These are phyloP conservation scores for Aegilops sharonensis DNA, from an alignment of 176 grass and related monocot species.

Conservation along the genomic window DNA sequence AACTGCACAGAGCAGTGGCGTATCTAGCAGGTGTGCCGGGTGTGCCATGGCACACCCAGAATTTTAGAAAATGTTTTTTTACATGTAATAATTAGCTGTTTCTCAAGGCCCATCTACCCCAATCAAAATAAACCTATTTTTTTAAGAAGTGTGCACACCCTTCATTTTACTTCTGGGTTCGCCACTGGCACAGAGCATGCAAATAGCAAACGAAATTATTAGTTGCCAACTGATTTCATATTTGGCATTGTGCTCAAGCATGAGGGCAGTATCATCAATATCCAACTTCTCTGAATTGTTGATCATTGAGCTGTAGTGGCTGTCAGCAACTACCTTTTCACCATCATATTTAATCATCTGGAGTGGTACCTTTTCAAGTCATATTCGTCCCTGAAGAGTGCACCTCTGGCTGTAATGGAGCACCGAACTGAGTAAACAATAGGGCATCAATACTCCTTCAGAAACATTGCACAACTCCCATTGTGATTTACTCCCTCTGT, in stretches of 20 bases:
- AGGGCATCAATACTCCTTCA: background rate
- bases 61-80: no score
- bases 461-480: background rate
- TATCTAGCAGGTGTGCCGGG: no score
- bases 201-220: background rate
- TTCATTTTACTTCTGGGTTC: no score
- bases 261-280: background rate
- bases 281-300: background rate
- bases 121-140: no score
- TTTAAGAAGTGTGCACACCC: no score
- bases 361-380: background rate
- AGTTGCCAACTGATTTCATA: background rate
- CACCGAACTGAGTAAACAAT: background rate
- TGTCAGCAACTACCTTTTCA: background rate
- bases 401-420: background rate
- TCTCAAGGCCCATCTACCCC: no score
- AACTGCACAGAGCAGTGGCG: no score
- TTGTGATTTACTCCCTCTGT: background rate
- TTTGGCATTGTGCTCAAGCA: background rate
- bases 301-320: background rate
- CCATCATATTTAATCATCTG: background rate
- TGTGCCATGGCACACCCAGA: no score
- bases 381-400: no score
- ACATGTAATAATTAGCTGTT: no score
- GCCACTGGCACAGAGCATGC: no score